Base-by-base conservation (phyloP, 305 asterid species). In the Fraxinus dipetala region DNA sequence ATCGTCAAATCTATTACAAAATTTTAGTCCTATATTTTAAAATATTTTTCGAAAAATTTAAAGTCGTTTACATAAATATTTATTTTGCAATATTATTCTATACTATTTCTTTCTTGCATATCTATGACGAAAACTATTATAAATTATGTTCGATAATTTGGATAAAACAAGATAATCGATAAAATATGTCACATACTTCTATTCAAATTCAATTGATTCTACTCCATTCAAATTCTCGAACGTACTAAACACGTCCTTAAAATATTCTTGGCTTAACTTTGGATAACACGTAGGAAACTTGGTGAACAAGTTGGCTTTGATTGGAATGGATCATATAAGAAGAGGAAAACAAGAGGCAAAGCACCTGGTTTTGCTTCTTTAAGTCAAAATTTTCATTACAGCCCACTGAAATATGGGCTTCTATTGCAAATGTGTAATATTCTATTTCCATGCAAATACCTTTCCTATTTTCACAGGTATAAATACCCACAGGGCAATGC, bases 281-380 rank as follows among this genome's bases (percentile, higher is more conserved):
- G 13, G 30, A 24, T 30, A n/a, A 63, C 31, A 26, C 72, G 34
- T 22, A 24, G 72, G 28, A 63, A 22, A 61, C 70, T 61, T 61
- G 70, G 31, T 6, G 31, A 7, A 63, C 72, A 63, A 24, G 72
- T 63, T 22, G 72, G 31, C 32, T 63, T 63, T 31, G 72, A 63
- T 10, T 63, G 72, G 72, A 61, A 61, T 4, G 13, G 31, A 22
- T 8, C 30, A 61, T 61, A 6, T 18, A 7, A 14, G 31, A 61
- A 18, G 6, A 22, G 1, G 73, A 80, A 87, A 87, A 87, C 85
- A 85, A 79, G 79, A 82, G 88, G 90, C 90, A 1, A n/a, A 81
- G 89, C 88, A 81, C 91, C 84, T 78, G 83, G 91, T 88, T 85
- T 85, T 63, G 7, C 78, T 24, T 65, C 24, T 6, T 6, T 30